Percentiles rank a stretch among this genome's conserved stretches.
Conservation (phyloP, 176 grass and related monocot species). For the sorghum (Sorghum bicolor) region Sorghum_bicolor_NCBIv3 NC_012878.2:7499501-7500000, state of each 20-base stretch:
- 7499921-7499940: too few relatives aligned
- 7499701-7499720: slow-evolving; percentile 98
- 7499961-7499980: not conserved
- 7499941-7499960: too few relatives aligned
- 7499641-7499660: slow-evolving; percentile 85
- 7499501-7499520: not conserved
- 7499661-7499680: slow-evolving; percentile 97
- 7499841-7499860: too few relatives aligned
- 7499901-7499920: too few relatives aligned
- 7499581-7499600: slow-evolving; percentile 56
- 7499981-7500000: not conserved
- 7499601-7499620: slow-evolving; percentile 69
- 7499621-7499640: slow-evolving; percentile 62
- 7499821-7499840: too few relatives aligned
- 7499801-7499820: too few relatives aligned
- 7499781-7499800: not conserved
- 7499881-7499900: too few relatives aligned
- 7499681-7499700: slow-evolving; percentile 85
- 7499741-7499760: not conserved
- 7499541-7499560: slow-evolving; percentile 79
- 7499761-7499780: not conserved
- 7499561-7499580: slow-evolving; percentile 76
- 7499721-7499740: slow-evolving; percentile 73
- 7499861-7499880: too few relatives aligned
- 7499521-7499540: not conserved